Evolutionary conservation across 148 eudicot species (phyloP), one percentile per base, ranked within the genome.

Genomic region (Mesembryanthemum crystallinum): DNA sequence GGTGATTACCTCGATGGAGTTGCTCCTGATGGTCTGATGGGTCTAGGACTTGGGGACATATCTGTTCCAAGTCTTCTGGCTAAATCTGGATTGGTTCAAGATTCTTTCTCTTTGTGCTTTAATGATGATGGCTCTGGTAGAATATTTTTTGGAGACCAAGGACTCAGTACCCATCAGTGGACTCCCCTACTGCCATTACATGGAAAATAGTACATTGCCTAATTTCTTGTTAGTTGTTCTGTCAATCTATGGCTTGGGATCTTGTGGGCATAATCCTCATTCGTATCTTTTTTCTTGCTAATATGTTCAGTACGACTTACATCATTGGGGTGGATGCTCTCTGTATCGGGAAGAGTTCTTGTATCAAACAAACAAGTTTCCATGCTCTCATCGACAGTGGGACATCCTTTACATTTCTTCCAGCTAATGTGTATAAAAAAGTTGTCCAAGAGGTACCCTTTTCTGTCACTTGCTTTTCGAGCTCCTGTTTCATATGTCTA

Each of bases 1-100:
- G 99, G 99, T 78, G 91, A 84, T 54, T 95, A 92, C 90, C 75
- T 92, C 78, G 87, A 82, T 68, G 97, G 99, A 73, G 74, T 85
- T 73, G 99, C 99, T 63, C 99, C 97, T 70, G 96, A 95, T 81
- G 99, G 99, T 83, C 86, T 95, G 52, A 77, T 95, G 89, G 99
- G 99, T 73, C 85, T 95, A 32, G 99, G 99, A 73, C 87, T 87
- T 51, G 94, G 92, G 17, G 87, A 92, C 47, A 82, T 87, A 55
- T 92, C 99, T 71, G 94, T 95, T 59, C 92, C 92, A 72, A 95
- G 96, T 82, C 72, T 81, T 64, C 89, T 95, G 72, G 94, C 99
- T 51, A 90, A 89, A 87, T 80, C 94, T 62, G 97, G 99, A 74
- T 75, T 88, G 67, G 75, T 91, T 67, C 80, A 51, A 57, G 85